phyloP scores from a whole-genome alignment of 2,329 filamentous ascomycete genomes.

The Ascochyta viciae-villosae region DNA sequence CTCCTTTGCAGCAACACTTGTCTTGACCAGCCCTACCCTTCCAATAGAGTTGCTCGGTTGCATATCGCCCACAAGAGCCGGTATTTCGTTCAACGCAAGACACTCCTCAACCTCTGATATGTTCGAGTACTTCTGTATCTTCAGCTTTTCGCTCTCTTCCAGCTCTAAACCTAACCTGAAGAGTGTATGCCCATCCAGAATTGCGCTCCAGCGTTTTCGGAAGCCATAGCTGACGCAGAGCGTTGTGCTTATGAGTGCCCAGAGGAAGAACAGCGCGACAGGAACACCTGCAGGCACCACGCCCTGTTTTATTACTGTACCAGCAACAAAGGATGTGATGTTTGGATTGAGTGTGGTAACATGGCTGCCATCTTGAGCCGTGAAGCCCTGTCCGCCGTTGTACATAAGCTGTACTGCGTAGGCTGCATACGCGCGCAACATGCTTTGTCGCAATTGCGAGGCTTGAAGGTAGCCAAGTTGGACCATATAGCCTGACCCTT shows the following conservation, averaged over 20 bases:
- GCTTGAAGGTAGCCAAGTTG: slow-evolving; percentile 10
- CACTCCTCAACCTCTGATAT: slow-evolving; percentile 1
- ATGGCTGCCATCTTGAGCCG: not conserved
- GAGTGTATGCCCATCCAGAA: slow-evolving; percentile 16
- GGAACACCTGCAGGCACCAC: slow-evolving; percentile 5
- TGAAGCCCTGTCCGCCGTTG: slow-evolving; percentile 16
- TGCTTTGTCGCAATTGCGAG: slow-evolving; percentile 1
- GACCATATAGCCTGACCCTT: not conserved
- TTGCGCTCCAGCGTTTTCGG: slow-evolving; percentile 14
- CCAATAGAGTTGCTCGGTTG: not conserved
- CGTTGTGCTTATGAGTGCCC: slow-evolving; percentile 2
- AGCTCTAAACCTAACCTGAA: slow-evolving; percentile 9
- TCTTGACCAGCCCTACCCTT: slow-evolving; percentile 5
- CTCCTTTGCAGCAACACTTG: not conserved
- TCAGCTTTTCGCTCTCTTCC: not conserved
- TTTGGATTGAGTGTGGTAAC: slow-evolving; percentile 1
- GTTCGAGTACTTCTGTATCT: not conserved
- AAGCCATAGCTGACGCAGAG: slow-evolving; percentile 11
- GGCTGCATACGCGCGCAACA: slow-evolving; percentile 4
- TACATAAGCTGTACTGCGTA: slow-evolving; percentile 16
- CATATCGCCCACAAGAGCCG: slow-evolving; percentile 11
- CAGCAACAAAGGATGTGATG: slow-evolving; percentile 4
- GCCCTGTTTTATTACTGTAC: slow-evolving; percentile 4
- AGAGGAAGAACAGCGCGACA: slow-evolving; percentile 6
- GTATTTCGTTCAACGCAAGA: not conserved